Evolutionary conservation across 352 stramenopile genomes (phyloP).

Genomic region (Globisporangium megalacanthum): DNA sequence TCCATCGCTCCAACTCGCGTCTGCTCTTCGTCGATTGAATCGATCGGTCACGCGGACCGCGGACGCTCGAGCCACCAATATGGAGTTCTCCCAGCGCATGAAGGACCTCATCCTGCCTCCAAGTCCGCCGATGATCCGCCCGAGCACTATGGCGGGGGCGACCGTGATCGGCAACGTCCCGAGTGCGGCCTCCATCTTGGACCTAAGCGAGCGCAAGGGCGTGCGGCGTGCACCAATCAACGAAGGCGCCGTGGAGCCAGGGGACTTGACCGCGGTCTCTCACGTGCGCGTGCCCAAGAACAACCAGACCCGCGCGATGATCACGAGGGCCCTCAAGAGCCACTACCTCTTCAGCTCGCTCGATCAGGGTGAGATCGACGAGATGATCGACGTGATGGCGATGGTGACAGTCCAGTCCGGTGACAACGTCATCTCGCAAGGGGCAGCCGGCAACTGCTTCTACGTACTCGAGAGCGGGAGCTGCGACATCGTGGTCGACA

Average conservation of each 20-base stretch:
- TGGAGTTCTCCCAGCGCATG: constrained; percentile 76
- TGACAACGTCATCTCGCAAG: constrained; percentile 77
- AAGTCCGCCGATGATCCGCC: constrained; percentile 39
- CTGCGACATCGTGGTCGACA: constrained; percentile 83
- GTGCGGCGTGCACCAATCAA: constrained; percentile 77
- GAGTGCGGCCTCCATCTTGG: constrained; percentile 27
- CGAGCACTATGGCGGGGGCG: constrained; percentile 27
- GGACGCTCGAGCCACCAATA: constrained; percentile 8
- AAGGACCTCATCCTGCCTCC: constrained; percentile 65
- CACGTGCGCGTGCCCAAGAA: constrained; percentile 70
- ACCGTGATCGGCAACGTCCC: constrained; percentile 23
- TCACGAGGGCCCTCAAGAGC: constrained; percentile 73
- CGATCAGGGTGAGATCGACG: constrained; percentile 63
- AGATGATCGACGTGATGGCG: constrained; percentile 84
- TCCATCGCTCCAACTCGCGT: background rate
- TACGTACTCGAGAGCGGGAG: constrained; percentile 91
- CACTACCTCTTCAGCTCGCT: constrained; percentile 83
- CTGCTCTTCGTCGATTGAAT: constrained; percentile 1
- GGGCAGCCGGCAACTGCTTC: constrained; percentile 87
- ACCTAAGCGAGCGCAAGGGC: constrained; percentile 51
- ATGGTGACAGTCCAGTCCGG: constrained; percentile 60
- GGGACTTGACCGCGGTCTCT: constrained; percentile 36
- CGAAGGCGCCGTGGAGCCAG: constrained; percentile 63
- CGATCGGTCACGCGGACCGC: background rate
- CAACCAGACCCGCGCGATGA: constrained; percentile 63